These are phyloP conservation scores for Eucalyptus tenuipes DNA, from an alignment of 345 rosid species.

Conservation along the genomic window DNA sequence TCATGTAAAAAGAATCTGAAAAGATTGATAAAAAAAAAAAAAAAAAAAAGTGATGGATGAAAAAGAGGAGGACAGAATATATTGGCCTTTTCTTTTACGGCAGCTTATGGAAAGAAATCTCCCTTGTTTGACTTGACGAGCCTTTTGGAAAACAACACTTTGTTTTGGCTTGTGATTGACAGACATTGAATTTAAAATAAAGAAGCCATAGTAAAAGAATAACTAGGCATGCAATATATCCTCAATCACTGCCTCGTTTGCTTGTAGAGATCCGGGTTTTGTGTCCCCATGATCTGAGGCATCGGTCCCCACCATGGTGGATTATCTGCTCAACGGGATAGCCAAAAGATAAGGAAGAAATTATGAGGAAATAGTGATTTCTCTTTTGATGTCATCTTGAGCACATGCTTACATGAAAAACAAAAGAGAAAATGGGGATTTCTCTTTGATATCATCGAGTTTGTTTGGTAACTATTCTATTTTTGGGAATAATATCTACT, in stretches of 20 bases:
- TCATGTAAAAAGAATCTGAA: not conserved
- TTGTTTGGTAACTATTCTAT: rapidly evolving
- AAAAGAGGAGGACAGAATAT: not conserved
- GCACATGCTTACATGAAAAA: not conserved
- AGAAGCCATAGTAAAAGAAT: not conserved
- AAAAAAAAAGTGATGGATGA: not conserved
- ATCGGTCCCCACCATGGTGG: not conserved
- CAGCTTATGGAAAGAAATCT: not conserved
- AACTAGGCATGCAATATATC: not conserved
- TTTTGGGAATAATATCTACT: too few species aligned
- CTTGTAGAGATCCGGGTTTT: not conserved
- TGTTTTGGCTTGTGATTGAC: not conserved
- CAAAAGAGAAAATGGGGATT: not conserved
- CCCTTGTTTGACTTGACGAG: not conserved
- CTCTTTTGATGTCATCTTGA: not conserved
- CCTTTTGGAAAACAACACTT: not conserved
- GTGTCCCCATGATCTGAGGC: not conserved
- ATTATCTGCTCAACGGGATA: not conserved
- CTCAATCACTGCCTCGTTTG: not conserved
- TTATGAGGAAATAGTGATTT: not conserved
- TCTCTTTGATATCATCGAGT: not conserved
- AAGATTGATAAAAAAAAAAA: not conserved
- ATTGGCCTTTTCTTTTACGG: not conserved
- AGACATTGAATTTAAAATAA: not conserved
- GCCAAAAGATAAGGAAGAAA: not conserved